Evolutionary conservation across 352 stramenopile species (phyloP).

Genomic region (Phytophthora rubi): DNA sequence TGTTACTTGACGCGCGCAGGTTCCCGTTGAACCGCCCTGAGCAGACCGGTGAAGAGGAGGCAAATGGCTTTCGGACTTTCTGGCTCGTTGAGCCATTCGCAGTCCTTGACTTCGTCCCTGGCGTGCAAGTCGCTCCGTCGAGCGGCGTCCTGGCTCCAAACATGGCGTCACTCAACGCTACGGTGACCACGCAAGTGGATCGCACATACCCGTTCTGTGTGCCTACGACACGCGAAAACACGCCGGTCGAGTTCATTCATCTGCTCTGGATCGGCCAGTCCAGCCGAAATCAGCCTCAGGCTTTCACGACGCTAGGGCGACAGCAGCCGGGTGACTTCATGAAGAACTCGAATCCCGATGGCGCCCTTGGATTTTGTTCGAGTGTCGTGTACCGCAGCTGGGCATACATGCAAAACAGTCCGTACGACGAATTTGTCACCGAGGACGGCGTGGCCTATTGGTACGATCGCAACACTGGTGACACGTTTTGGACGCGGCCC

Average conservation of each 20-base stretch:
- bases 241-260: conserved; percentile 93
- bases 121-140: conserved; percentile 75
- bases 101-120: conserved; percentile 60
- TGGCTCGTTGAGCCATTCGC: conserved; percentile 68
- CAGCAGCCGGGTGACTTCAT: conserved; percentile 95
- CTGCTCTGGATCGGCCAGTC: conserved; percentile 90
- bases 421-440: conserved; percentile 91
- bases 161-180: conserved; percentile 77
- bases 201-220: conserved; percentile 93
- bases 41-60: conserved; percentile 91
- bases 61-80: conserved; percentile 91
- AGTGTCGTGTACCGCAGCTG: conserved; percentile 93
- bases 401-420: conserved; percentile 88
- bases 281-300: conserved; percentile 91
- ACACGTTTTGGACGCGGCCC: conserved; percentile 93
- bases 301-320: conserved; percentile 87
- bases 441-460: conserved; percentile 93
- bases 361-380: conserved; percentile 80
- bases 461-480: conserved; percentile 77
- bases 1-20: conserved; percentile 29
- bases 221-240: conserved; percentile 91
- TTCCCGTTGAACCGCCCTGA: conserved; percentile 87
- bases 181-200: conserved; percentile 88
- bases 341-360: conserved; percentile 77
- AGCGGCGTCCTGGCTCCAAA: conserved; percentile 71